Evolutionary conservation across 176 grass and related monocot species (phyloP).

Genomic region (Oryza officinalis): DNA sequence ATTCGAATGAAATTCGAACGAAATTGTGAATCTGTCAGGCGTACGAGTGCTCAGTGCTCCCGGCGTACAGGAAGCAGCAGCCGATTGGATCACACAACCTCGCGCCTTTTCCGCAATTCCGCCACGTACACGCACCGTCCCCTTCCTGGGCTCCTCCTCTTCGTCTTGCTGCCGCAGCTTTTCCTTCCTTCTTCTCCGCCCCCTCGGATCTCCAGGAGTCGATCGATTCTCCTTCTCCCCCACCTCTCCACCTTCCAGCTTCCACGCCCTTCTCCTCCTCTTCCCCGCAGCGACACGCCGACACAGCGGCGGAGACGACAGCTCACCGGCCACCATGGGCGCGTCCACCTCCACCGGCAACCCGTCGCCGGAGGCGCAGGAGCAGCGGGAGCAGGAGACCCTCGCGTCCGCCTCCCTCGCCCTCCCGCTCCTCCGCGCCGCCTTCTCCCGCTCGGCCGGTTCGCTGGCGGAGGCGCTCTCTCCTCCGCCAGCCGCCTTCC

Average conservation of each 20-base stretch:
- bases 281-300: neutral
- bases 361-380: slow-evolving; percentile 31
- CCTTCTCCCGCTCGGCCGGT: slow-evolving; percentile 54
- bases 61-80: neutral
- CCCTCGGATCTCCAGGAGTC: slow-evolving; percentile 3
- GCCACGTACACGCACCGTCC: slow-evolving; percentile 13
- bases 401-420: slow-evolving; percentile 61
- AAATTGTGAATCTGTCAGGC: neutral
- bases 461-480: slow-evolving; percentile 49
- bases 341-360: slow-evolving; percentile 55
- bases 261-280: neutral
- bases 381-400: slow-evolving; percentile 72
- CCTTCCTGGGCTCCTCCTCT: neutral
- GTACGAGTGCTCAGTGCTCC: too few species aligned
- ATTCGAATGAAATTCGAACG: too few species aligned
- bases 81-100: neutral
- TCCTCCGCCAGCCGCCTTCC: slow-evolving; percentile 38
- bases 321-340: slow-evolving; percentile 42
- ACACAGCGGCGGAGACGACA: neutral
- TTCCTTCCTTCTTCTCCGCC: neutral
- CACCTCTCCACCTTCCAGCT: neutral
- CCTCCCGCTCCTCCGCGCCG: slow-evolving; percentile 56
- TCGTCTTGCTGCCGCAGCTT: neutral
- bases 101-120: neutral
- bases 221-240: neutral